Percentiles rank a stretch among this genome's conserved stretches.
Evolutionary conservation across 2,329 filamentous ascomycete species (phyloP).

Genomic region (Tolypocladium ovalisporum): DNA sequence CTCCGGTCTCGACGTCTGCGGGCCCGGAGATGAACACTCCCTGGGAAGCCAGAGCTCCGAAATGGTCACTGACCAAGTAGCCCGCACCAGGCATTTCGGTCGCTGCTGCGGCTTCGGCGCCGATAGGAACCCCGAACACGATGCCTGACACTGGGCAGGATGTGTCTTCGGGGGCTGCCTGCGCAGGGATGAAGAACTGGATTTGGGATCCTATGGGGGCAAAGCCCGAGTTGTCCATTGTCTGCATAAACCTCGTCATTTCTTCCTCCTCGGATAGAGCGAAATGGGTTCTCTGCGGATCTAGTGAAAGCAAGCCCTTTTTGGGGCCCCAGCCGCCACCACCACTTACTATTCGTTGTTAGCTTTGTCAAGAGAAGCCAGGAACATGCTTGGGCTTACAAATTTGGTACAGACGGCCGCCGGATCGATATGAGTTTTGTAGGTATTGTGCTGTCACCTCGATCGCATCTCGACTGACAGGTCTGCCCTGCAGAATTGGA

Average conservation of each 20-base stretch:
- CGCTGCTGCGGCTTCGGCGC: conserved; percentile 4
- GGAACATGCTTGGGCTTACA: conserved; percentile 11
- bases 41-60: conserved; percentile 51
- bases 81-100: background rate
- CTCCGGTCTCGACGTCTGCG: conserved; percentile 1
- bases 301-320: conserved; percentile 66
- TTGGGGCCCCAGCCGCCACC: conserved; percentile 80
- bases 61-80: conserved; percentile 24
- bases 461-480: conserved; percentile 8
- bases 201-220: conserved; percentile 53
- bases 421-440: conserved; percentile 24
- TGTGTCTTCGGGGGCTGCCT: conserved; percentile 13
- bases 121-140: conserved; percentile 22
- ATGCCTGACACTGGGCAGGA: conserved; percentile 8
- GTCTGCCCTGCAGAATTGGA: background rate
- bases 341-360: conserved; percentile 48
- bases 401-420: conserved; percentile 33
- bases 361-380: conserved; percentile 3
- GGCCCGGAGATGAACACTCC: conserved; percentile 41
- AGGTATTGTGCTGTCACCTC: conserved; percentile 16
- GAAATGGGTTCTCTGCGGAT: conserved; percentile 51
- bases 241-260: conserved; percentile 41
- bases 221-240: conserved; percentile 37
- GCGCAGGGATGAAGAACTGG: conserved; percentile 48
- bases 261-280: conserved; percentile 35